A percentile compares a stretch with the other conserved stretches of the same genome.
phyloP scores from a whole-genome alignment of 2,329 filamentous ascomycete genomes.

The Aspergillus cejpii region DNA sequence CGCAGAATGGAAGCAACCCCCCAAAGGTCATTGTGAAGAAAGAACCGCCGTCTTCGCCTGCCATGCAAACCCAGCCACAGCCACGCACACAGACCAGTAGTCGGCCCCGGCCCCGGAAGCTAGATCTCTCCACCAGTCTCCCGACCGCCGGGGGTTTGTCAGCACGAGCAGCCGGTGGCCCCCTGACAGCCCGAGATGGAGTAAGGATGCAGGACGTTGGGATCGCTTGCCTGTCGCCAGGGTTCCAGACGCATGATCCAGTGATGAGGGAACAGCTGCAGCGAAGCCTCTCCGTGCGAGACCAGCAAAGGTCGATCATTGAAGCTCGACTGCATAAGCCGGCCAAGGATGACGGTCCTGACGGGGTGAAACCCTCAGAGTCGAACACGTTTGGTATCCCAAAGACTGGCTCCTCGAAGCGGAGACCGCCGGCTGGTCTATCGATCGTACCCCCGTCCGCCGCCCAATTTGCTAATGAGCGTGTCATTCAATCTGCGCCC shows the following conservation, averaged over 20 bases:
- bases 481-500: conserved; percentile 93
- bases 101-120: conserved; percentile 41
- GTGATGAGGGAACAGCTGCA: conserved; percentile 92
- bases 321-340: conserved; percentile 85
- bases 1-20: conserved; percentile 44
- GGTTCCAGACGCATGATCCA: conserved; percentile 94
- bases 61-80: conserved; percentile 56
- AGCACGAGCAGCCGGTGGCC: conserved; percentile 60
- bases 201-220: conserved; percentile 87
- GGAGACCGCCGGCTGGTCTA: conserved; percentile 70
- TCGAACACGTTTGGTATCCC: conserved; percentile 36
- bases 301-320: conserved; percentile 92
- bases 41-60: conserved; percentile 77
- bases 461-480: conserved; percentile 84
- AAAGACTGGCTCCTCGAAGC: conserved; percentile 41
- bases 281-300: conserved; percentile 83
- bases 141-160: conserved; percentile 46
- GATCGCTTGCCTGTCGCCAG: conserved; percentile 86
- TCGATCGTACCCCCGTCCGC: conserved; percentile 94
- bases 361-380: conserved; percentile 51
- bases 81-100: conserved; percentile 19
- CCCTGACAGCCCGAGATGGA: conserved; percentile 69
- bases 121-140: conserved; percentile 42
- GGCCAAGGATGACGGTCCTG: conserved; percentile 66
- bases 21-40: conserved; percentile 95